Base-by-base conservation (phyloP, 1,139 yeast species). In the Blastobotrys persicus region DNA sequence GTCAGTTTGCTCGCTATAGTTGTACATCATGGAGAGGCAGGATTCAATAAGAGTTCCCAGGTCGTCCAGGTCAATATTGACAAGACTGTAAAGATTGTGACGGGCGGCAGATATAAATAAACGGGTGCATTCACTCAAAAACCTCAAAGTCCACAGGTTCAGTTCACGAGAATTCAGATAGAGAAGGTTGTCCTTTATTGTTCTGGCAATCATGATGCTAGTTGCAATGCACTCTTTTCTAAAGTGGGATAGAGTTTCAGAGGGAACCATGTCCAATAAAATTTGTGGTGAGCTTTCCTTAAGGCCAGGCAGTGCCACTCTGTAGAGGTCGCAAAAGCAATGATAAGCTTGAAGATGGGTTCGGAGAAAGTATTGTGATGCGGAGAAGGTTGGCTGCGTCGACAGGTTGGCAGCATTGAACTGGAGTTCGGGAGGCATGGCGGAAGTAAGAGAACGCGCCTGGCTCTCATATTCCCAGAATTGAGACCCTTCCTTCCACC, bases 401-500 rank as follows among this genome's bases (percentile, higher is more conserved):
- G 17, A 37, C 17, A 16, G 37, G 9, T 38, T 31, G 37, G 38
- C 26, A 32, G 19, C 11, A 12, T 26, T 26, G 11, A 13, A 17
- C 14, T 17, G 3, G 17, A 31, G 28, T 4, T 38, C 34, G 2
- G 38, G 47, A 4, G 42, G 42, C 2, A 31, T 18, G 3, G 47
- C 12, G 13, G 13, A 3, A 17, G 23, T 18, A 11, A 44, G n/a
- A 3, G 16, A 13, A n/a, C 41, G 28, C 31, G 38, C 4, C 38
- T 44, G 43, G 2, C n/a, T 17, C 5, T 40, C 40, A 23, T 34
- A 41, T 12, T 4, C 20, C 47, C 47, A 44, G 34, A 44, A 44
- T 35, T 44, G 37, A 3, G 47, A 37, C 4, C 37, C 38, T n/a
- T 23, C 34, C 7, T 28, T 17, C 47, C 47, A 44, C 47, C 47